Base-by-base conservation (phyloP, 495 filamentous ascomycete species). In the Terfezia boudieri region DNA sequence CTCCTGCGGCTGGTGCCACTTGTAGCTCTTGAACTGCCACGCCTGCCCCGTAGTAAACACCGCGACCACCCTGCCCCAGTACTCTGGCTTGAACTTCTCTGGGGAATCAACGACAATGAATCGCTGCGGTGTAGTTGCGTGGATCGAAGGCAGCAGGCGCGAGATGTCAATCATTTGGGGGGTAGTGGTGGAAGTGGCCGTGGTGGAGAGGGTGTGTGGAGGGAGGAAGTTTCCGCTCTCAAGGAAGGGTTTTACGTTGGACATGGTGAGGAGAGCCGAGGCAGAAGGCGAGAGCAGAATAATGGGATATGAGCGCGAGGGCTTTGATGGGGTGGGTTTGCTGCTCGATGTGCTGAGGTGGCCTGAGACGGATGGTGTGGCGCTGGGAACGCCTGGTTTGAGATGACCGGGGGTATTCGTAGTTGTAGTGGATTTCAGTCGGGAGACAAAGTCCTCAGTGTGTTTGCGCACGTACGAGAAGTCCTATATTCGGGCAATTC, bases 1-100 rank as follows among this genome's bases (percentile, higher is more conserved):
- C 58, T 96, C 90, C 3, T 77, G 70, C 5, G 92, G 84, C 26
- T 85, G 78, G 56, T 82, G 80, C 88, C 90, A 96, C 70, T 90
- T 92, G 75, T 96, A 99, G 50, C 79, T 82, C 69, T 94, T 93
- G 70, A 96, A 99, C 67, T 99, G 90, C 90, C 90, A 99, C 10
- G 82, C 81, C 68, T 99, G 90, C 22, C 90, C 90, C 9, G 90
- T 99, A 0, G 90, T 99, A 69, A 99, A 99, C 49, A 99, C 86
- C 9, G 85, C 92, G 9, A 96, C 90, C 9, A 99, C 84, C 17
- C 92, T 80, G 55, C 80, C 78, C 90, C 90, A 99, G 70, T 96
- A 95, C 64, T 96, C 88, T 1, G 90, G 90, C 67, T 90, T 90
- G 73, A 99, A 99, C 68, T 92, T 81, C 61, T 90, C 80, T 0